Evolutionary conservation across 768 basidiomycete genomes (phyloP), one percentile per base, ranked within the genome.

Genomic region (Mrakia gelida): DNA sequence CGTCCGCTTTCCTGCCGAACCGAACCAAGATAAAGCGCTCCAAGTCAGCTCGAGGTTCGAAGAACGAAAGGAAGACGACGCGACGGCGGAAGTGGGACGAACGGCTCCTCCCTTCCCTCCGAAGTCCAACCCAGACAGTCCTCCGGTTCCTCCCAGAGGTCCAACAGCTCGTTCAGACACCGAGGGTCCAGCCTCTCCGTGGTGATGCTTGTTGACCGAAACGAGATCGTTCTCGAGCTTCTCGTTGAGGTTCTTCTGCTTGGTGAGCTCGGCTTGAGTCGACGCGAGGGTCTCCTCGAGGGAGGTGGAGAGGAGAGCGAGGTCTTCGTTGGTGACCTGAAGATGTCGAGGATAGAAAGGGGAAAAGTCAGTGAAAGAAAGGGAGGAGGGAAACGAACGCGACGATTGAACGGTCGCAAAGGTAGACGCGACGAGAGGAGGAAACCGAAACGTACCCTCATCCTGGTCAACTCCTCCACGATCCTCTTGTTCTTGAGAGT

Each of bases 401-500:
- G 6, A 43, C n/a, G 41, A 5, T 43, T 5, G 41, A 43, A 43
- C 6, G 41, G 15, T 45, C 45, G 45, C 45, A 15, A 77, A 34
- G 41, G 18, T 62, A 54, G 45, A 61, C n/a, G n/a, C 28, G 49
- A 52, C 15, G 49, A 59, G 59, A 28, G 43, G 26, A 56, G 45
- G 63, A 5, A 78, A 49, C 41, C 38, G 30, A 28, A 32, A 30
- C 34, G 32, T 81, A 94, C 95, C 79, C 96, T 87, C 82, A 97
- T 90, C 81, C 91, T 94, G 8, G 96, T 97, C 75, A 98, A 86
- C 82, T 98, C 94, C 81, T 98, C 95, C 65, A 93, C 87, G 28
- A 98, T 89, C 63, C 92, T 89, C 82, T 94, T 93, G 85, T 98
- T 99, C 87, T 98, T 98, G 59, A 89, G 91, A 7, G 95, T 93